A percentile compares a stretch with the other conserved stretches of the same genome.
Evolutionary conservation across 2,329 filamentous ascomycete genomes (phyloP).

Genomic region (Pseudogymnoascus sp.): DNA sequence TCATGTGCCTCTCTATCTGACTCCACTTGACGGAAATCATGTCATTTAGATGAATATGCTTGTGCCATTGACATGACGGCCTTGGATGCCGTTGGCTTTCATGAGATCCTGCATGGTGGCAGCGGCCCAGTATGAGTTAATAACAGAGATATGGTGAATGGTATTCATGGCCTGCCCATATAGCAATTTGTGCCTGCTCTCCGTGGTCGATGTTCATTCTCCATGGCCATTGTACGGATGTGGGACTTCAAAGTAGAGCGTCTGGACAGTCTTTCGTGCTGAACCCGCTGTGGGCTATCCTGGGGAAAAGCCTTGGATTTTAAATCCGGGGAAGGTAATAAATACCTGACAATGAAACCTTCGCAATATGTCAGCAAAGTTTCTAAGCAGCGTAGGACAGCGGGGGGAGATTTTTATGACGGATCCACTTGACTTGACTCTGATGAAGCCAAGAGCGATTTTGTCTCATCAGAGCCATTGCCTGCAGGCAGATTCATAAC

Average conservation of each 20-base stretch:
- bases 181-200: background rate
- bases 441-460: background rate
- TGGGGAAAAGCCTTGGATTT: background rate
- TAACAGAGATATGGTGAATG: background rate
- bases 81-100: background rate
- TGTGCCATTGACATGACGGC: background rate
- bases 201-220: background rate
- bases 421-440: background rate
- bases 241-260: background rate
- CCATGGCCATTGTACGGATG: background rate
- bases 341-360: background rate
- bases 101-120: background rate
- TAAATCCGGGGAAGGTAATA: background rate
- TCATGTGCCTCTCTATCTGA: background rate
- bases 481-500: background rate
- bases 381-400: background rate
- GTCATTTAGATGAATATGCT: slow-evolving; percentile 6
- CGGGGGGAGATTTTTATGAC: background rate
- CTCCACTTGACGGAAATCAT: slow-evolving; percentile 4
- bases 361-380: background rate
- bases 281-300: background rate
- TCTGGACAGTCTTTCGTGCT: background rate
- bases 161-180: background rate
- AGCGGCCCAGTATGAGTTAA: background rate
- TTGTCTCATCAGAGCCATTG: background rate